phyloP scores from a whole-genome alignment of 208 protist genomes.

The Trypanosoma conorhini region DNA sequence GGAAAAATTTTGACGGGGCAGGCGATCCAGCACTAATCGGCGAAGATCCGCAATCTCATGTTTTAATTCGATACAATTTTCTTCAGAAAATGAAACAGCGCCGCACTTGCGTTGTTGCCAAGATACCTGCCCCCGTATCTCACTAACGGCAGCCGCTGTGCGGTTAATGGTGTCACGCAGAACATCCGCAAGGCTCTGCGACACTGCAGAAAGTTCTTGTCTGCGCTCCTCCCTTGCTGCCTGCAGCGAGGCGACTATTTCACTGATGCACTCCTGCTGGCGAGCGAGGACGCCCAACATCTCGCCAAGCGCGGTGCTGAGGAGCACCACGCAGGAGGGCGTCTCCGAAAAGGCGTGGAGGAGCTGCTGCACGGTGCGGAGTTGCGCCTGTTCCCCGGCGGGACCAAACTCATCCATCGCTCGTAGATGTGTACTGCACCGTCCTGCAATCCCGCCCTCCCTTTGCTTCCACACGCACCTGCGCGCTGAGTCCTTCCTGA shows the following conservation, averaged over 20 bases:
- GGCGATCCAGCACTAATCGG: not conserved
- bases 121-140: not conserved
- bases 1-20: not conserved
- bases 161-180: conserved; percentile 24
- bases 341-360: conserved; percentile 22
- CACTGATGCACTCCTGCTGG: conserved; percentile 12
- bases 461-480: not conserved
- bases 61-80: not conserved
- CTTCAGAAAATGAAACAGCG: not conserved
- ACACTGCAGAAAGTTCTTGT: conserved; percentile 8
- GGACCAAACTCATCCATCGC: not conserved
- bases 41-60: conserved; percentile 7
- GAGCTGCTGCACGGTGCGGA: conserved; percentile 9
- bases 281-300: conserved; percentile 21
- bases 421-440: not conserved
- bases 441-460: not conserved
- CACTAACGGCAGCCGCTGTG: conserved; percentile 11
- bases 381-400: conserved; percentile 1
- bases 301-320: conserved; percentile 22
- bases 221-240: not conserved
- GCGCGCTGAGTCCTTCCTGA: not conserved
- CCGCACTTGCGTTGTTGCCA: not conserved
- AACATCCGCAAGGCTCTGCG: conserved; percentile 15
- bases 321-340: conserved; percentile 12
- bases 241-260: conserved; percentile 3